phyloP scores from a whole-genome alignment of 371 early-diverging fungal genomes.

The Mucor lusitanicus region DNA sequence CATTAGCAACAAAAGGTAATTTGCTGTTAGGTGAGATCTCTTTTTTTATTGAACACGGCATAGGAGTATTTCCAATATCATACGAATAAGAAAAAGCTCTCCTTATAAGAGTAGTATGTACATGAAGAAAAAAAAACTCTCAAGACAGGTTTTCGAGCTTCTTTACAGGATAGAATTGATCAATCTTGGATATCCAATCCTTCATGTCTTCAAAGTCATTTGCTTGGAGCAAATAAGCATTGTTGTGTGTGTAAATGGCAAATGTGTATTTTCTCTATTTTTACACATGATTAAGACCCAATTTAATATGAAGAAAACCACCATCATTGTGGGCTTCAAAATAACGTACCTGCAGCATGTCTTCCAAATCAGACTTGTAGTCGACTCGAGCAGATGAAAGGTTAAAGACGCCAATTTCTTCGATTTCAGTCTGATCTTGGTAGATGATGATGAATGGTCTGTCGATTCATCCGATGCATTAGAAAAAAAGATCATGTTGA shows the following conservation, averaged over 20 bases:
- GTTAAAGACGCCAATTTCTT: constrained; percentile 68
- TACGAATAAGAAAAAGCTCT: not conserved
- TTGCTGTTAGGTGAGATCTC: not conserved
- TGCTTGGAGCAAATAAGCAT: constrained; percentile 73
- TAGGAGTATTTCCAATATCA: constrained; percentile 5
- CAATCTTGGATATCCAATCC: constrained; percentile 75
- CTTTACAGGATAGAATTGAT: constrained; percentile 56
- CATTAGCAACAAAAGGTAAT: constrained; percentile 4
- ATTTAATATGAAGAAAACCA: not conserved
- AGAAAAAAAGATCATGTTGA: not conserved
- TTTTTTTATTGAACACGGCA: not conserved
- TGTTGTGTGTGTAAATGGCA: constrained; percentile 73
- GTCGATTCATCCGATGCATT: not conserved
- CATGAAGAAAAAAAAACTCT: not conserved
- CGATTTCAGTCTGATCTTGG: constrained; percentile 54
- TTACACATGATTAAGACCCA: not conserved
- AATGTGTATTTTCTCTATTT: constrained; percentile 62
- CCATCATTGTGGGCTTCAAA: not conserved
- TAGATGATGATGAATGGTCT: constrained; percentile 80
- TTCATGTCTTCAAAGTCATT: constrained; percentile 63
- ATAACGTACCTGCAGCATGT: constrained; percentile 30
- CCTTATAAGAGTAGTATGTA: not conserved
- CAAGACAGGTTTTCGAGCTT: constrained; percentile 9
- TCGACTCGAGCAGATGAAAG: constrained; percentile 66
- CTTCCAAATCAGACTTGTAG: constrained; percentile 59